phyloP scores from a whole-genome alignment of 768 basidiomycete species.

The Clathrus columnatus region DNA sequence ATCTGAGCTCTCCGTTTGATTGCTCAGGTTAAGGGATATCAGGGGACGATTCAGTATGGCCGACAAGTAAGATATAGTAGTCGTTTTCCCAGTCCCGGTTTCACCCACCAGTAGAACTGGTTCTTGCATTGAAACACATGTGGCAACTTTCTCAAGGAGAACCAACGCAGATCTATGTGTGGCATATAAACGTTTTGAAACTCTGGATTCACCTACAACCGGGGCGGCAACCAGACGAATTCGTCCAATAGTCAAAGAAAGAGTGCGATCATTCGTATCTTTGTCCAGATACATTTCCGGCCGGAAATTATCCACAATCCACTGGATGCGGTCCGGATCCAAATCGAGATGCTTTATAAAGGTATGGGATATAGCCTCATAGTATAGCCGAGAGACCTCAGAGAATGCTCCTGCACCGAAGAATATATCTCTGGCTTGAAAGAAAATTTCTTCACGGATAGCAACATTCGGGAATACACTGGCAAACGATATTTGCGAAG shows the following conservation, averaged over 20 bases:
- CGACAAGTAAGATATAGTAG: constrained; percentile 80
- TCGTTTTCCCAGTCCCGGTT: constrained; percentile 99
- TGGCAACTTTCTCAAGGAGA: constrained; percentile 73
- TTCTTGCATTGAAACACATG: constrained; percentile 62
- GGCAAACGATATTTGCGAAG: constrained; percentile 22
- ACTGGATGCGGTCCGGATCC: constrained; percentile 57
- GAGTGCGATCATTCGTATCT: constrained; percentile 51
- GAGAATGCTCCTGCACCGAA: constrained; percentile 64
- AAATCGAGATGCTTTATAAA: constrained; percentile 59
- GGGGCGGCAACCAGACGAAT: constrained; percentile 44
- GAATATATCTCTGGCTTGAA: constrained; percentile 87
- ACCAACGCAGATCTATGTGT: constrained; percentile 78
- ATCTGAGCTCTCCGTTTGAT: constrained; percentile 94
- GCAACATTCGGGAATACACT: constrained; percentile 16
- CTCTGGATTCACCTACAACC: constrained; percentile 23
- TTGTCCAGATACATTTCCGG: constrained; percentile 64
- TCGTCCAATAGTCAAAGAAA: constrained; percentile 54
- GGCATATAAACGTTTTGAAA: constrained; percentile 60
- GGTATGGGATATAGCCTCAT: constrained; percentile 39
- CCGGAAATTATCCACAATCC: constrained; percentile 56
- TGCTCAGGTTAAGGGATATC: constrained; percentile 86
- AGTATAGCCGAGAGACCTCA: constrained; percentile 39
- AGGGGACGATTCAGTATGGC: constrained; percentile 66
- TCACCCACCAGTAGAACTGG: constrained; percentile 91
- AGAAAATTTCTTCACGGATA: constrained; percentile 82